A percentile compares a stretch with the other conserved stretches of the same genome.
Evolutionary conservation across 768 basidiomycete species (phyloP).

Genomic region (Tylopilus subfusipes): DNA sequence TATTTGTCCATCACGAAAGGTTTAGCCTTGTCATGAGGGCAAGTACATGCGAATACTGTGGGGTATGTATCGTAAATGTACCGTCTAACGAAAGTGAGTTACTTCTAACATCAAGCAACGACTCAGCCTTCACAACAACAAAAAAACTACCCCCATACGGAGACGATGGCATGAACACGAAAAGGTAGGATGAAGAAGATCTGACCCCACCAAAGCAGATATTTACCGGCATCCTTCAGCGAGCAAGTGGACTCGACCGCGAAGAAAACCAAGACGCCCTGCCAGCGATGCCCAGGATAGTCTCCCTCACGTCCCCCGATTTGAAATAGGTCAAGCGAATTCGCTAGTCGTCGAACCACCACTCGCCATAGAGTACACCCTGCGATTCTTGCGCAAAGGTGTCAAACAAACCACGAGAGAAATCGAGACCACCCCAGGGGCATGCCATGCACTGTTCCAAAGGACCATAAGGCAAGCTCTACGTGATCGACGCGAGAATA

Average conservation of each 20-base stretch:
- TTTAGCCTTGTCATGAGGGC: background rate
- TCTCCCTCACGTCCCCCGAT: background rate
- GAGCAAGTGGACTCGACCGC: background rate
- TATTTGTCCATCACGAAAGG: background rate
- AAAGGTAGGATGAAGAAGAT: background rate
- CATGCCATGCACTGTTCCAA: constrained; percentile 58
- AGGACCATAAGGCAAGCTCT: background rate
- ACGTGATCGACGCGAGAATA: background rate
- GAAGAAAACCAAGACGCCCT: background rate
- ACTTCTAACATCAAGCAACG: background rate
- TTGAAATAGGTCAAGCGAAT: background rate
- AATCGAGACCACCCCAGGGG: constrained; percentile 62
- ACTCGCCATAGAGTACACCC: constrained; percentile 59
- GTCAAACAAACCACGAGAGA: constrained; percentile 62
- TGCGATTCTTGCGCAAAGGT: constrained; percentile 44
- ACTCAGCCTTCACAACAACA: background rate
- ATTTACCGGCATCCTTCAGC: background rate
- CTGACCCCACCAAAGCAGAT: background rate
- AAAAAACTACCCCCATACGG: background rate
- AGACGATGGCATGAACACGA: constrained; percentile 4
- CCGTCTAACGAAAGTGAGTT: background rate
- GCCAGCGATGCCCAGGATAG: background rate
- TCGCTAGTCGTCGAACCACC: constrained; percentile 46
- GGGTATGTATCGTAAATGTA: background rate
- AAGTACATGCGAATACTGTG: background rate